Conservation (phyloP, 2,329 filamentous ascomycete species). For the Nemania sp. region DNA sequence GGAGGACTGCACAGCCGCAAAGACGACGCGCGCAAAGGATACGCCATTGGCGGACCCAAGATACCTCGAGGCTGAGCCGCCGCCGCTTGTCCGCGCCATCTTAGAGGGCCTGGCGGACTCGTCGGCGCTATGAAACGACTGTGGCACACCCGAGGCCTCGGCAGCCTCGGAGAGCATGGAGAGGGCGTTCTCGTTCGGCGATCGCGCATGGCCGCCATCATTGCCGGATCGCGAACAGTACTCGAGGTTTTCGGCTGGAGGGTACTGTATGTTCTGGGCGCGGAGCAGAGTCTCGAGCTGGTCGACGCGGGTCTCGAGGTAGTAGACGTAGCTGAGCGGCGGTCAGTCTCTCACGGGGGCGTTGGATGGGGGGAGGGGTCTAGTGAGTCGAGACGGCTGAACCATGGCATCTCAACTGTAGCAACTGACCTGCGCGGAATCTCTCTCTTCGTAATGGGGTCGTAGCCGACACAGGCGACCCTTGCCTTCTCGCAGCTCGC, state of each 20-base stretch:
- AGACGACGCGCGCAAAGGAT: slow-evolving; percentile 91
- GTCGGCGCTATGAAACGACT: slow-evolving; percentile 43
- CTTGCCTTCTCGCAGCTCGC: slow-evolving; percentile 91
- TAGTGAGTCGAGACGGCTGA: too few species aligned
- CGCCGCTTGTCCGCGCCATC: slow-evolving; percentile 36
- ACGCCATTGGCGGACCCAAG: slow-evolving; percentile 87
- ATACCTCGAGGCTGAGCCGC: slow-evolving; percentile 77
- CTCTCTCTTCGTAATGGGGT: slow-evolving; percentile 94
- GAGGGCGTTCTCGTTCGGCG: slow-evolving; percentile 43
- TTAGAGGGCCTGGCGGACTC: slow-evolving; percentile 60
- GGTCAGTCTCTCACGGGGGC: slow-evolving; percentile 25
- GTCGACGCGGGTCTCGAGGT: slow-evolving; percentile 83
- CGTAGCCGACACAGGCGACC: slow-evolving; percentile 91
- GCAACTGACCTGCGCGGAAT: slow-evolving; percentile 85
- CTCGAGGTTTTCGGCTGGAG: slow-evolving; percentile 72
- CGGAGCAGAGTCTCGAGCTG: slow-evolving; percentile 79
- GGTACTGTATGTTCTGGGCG: slow-evolving; percentile 71
- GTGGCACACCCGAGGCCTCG: slow-evolving; percentile 39
- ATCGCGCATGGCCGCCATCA: slow-evolving; percentile 42
- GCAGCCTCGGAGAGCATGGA: slow-evolving; percentile 41
- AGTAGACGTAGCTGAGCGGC: slow-evolving; percentile 79
- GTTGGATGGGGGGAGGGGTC: too few species aligned
- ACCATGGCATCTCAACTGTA: too few species aligned
- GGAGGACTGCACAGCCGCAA: slow-evolving; percentile 83
- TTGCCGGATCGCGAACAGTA: slow-evolving; percentile 56